Conservation (phyloP, 495 filamentous ascomycete genomes). For the Penicillium flavigenum region DNA sequence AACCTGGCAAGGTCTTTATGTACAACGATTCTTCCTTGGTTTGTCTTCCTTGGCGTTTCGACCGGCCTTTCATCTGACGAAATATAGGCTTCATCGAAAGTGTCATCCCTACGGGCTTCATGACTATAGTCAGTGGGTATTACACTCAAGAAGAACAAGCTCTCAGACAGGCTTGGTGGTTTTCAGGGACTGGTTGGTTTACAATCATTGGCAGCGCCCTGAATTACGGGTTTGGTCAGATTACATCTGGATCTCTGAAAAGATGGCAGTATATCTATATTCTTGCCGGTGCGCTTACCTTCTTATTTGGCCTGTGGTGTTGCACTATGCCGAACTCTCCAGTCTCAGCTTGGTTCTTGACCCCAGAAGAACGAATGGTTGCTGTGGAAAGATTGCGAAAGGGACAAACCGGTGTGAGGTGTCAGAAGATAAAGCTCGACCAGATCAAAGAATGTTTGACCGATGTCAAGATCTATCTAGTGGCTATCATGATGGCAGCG, state of each 20-base stretch:
- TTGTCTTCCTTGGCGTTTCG: not conserved
- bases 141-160: constrained; percentile 70
- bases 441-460: constrained; percentile 51
- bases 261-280: constrained; percentile 72
- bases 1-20: constrained; percentile 61
- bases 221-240: constrained; percentile 71
- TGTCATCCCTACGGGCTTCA: constrained; percentile 67
- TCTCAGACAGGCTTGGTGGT: constrained; percentile 69
- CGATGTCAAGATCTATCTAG: constrained; percentile 54
- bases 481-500: constrained; percentile 57
- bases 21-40: constrained; percentile 68
- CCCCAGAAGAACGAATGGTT: constrained; percentile 48
- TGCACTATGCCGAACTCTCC: constrained; percentile 56
- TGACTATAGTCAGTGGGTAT: constrained; percentile 61
- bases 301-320: constrained; percentile 63
- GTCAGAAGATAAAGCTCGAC: constrained; percentile 48
- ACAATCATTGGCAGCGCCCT: constrained; percentile 66
- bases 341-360: constrained; percentile 54
- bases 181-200: constrained; percentile 63
- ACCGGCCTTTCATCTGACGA: constrained; percentile 1
- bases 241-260: constrained; percentile 51
- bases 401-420: constrained; percentile 53
- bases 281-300: constrained; percentile 61
- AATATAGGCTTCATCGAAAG: constrained; percentile 60
- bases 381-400: constrained; percentile 54